Evolutionary conservation across 2,329 filamentous ascomycete species (phyloP), one percentile per base, ranked within the genome.

Genomic region (Trichoderma lentiforme): DNA sequence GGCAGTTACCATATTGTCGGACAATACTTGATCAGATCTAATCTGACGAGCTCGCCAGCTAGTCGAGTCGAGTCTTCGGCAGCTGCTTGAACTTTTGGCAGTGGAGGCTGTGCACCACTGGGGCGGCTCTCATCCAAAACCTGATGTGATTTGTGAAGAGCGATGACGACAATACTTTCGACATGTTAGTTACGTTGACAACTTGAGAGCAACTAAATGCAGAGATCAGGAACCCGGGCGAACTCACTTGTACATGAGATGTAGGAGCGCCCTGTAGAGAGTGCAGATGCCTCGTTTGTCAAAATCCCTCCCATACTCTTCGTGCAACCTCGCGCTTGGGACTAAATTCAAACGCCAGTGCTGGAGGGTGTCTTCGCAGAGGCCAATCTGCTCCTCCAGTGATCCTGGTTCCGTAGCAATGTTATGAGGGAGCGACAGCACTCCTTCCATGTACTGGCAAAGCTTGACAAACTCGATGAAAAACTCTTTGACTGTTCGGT

Each of bases 381-480:
- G 63, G 6, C 63, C 51, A 6, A 73, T 65, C 61, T 75, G 74
- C 24, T 75, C 60, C 1, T 24, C 51, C 21, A 72, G 30, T 15
- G 69, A 62, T 24, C 53, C 64, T 3, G 51, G 28, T 8, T 68
- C 58, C n/a, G 58, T 58, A 6, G 39, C 66, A 6, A 57, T 47
- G 32, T 58, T 70, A 12, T 70, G 67, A 15, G 71, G 67, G 4
- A 75, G 71, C 4, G 73, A 74, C 12, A 76, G 30, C 12, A 76
- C 72, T 18, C 72, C 73, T 47, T 75, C 75, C 66, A 75, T 74
- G 58, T 73, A 73, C 51, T 75, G 73, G 30, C 74, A 76, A 21
- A 76, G 74, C 64, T 71, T 74, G 6, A 74, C 69, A 69, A 76
- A 74, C 18, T 76, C 74, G 28, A 74, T 65, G 39, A 75, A 76